phyloP scores from a whole-genome alignment of 805 yeast genomes.

The Saccharomyces mikatae region DNA sequence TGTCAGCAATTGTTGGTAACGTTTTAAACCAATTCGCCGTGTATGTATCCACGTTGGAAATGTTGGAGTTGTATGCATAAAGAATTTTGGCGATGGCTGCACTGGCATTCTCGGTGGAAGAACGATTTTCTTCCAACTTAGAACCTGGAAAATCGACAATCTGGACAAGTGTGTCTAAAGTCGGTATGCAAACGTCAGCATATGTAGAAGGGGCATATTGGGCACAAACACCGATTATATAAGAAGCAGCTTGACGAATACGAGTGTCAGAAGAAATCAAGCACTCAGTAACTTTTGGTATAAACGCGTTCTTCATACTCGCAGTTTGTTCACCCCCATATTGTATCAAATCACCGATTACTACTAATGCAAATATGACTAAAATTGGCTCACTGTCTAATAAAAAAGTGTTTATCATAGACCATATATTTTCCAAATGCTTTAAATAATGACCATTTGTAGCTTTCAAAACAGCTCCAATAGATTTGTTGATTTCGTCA shows the following conservation, averaged over 20 bases:
- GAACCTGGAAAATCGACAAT: conserved; percentile 73
- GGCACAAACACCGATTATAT: conserved; percentile 79
- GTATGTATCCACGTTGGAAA: conserved; percentile 57
- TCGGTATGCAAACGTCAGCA: conserved; percentile 53
- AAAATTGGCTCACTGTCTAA: conserved; percentile 60
- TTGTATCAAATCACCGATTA: conserved; percentile 74
- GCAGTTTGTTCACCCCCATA: conserved; percentile 63
- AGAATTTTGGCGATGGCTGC: conserved; percentile 80
- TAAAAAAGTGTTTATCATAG: conserved; percentile 51
- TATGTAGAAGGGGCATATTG: conserved; percentile 64
- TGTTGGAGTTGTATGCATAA: conserved; percentile 47
- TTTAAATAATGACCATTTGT: conserved; percentile 51
- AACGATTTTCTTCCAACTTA: conserved; percentile 71
- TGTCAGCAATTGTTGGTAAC: conserved; percentile 77
- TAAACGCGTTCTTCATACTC: conserved; percentile 56
- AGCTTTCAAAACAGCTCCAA: conserved; percentile 62
- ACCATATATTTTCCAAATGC: conserved; percentile 55
- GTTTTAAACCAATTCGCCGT: conserved; percentile 71
- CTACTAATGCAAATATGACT: conserved; percentile 70
- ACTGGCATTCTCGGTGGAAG: conserved; percentile 80
- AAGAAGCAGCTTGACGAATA: conserved; percentile 81
- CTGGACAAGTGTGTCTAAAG: conserved; percentile 68
- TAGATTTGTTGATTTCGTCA: conserved; percentile 73
- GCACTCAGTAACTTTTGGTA: conserved; percentile 56
- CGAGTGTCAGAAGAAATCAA: conserved; percentile 59